A percentile compares a stretch with the other conserved stretches of the same genome.
Conservation (phyloP, 2,329 filamentous ascomycete species). For the Anisogramma anomala region DNA sequence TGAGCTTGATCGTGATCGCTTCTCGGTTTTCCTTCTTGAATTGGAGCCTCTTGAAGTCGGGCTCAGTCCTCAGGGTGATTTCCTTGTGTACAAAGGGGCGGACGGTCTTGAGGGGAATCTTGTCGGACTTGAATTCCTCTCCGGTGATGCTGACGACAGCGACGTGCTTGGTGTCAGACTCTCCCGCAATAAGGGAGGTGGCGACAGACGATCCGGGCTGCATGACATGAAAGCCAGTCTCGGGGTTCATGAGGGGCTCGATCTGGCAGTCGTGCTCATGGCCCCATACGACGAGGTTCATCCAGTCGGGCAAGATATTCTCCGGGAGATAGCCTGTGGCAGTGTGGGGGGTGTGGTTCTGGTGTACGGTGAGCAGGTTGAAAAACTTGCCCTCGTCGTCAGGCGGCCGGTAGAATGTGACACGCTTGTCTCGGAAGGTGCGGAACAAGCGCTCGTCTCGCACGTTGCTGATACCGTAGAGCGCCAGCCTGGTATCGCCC, state of each 20-base stretch:
- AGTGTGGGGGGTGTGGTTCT: slow-evolving; percentile 89
- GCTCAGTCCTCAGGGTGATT: slow-evolving; percentile 63
- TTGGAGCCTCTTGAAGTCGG: slow-evolving; percentile 64
- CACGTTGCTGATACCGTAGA: slow-evolving; percentile 93
- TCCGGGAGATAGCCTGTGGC: slow-evolving; percentile 92
- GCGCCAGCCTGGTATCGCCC: slow-evolving; percentile 77
- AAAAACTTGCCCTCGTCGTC: slow-evolving; percentile 84
- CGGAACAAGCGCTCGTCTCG: slow-evolving; percentile 89
- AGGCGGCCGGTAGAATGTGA: slow-evolving; percentile 81
- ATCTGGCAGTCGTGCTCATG: slow-evolving; percentile 96
- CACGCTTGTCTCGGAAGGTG: slow-evolving; percentile 84
- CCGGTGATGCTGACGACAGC: slow-evolving; percentile 76
- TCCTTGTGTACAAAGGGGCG: slow-evolving; percentile 84
- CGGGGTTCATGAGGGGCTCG: slow-evolving; percentile 68
- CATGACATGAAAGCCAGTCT: slow-evolving; percentile 90
- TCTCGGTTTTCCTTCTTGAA: slow-evolving; percentile 73
- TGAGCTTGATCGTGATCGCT: slow-evolving; percentile 66
- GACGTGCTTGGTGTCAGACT: slow-evolving; percentile 84
- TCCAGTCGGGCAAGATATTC: slow-evolving; percentile 78
- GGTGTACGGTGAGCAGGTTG: slow-evolving; percentile 88
- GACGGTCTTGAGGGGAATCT: slow-evolving; percentile 75
- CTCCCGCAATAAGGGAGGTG: slow-evolving; percentile 80
- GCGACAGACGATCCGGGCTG: slow-evolving; percentile 94
- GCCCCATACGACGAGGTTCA: slow-evolving; percentile 85
- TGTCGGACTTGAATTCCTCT: slow-evolving; percentile 66